Evolutionary conservation across 164 flowering plant species (phyloP).

Genomic region (Magnolia officinalis): DNA sequence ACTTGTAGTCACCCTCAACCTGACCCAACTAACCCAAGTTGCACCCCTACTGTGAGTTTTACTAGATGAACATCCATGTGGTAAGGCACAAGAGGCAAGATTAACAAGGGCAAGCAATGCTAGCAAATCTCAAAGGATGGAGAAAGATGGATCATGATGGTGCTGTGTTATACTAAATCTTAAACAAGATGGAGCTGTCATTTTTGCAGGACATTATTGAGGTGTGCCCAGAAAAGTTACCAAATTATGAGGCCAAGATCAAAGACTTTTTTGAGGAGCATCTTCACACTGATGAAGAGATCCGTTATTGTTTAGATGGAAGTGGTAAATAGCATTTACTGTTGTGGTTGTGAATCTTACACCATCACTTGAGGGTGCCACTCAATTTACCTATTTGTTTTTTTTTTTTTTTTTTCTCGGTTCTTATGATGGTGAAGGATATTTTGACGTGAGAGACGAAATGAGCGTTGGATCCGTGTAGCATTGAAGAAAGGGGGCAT

Average conservation of each 20-base stretch:
- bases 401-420: neutral
- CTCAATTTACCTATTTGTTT: neutral
- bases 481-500: constrained; percentile 92
- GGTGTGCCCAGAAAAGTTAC: constrained; percentile 90
- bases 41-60: neutral
- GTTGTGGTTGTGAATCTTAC: neutral
- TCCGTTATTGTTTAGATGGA: constrained; percentile 91
- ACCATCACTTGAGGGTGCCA: neutral
- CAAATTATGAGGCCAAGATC: constrained; percentile 94
- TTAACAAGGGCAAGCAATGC: neutral
- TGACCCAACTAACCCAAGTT: too few species aligned
- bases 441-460: constrained; percentile 88
- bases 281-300: constrained; percentile 98
- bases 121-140: neutral
- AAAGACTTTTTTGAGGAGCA: constrained; percentile 92
- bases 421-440: constrained; percentile 46
- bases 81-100: neutral
- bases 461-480: constrained; percentile 87
- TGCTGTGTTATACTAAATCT: neutral
- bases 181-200: neutral
- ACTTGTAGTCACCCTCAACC: too few species aligned
- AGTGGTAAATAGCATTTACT: constrained; percentile 58
- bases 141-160: neutral
- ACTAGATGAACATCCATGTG: neutral
- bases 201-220: constrained; percentile 69